Evolutionary conservation across 164 flowering plant species (phyloP), one percentile per base, ranked within the genome.

Genomic region (Saururus chinensis): DNA sequence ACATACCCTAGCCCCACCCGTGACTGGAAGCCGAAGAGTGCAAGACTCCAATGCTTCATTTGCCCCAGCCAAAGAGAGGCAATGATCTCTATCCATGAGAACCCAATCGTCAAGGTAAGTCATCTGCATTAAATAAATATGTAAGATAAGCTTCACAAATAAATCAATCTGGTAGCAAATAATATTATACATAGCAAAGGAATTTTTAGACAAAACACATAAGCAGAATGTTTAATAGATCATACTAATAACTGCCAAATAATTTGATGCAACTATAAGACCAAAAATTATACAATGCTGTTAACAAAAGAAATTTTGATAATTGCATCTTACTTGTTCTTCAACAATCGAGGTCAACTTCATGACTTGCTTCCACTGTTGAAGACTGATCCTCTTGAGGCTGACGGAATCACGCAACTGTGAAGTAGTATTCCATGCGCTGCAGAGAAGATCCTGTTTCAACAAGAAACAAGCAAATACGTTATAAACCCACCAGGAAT

Each of bases 1-100:
- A 58, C 81, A 64, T 83, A 90, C 99, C 84, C 74, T 85, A 71
- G 95, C 89, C 23, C 99, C 97, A 64, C 77, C 80, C 51, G 87
- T 80, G 40, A 90, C 78, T 21, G 99, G 97, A 74, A 93, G 81
- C 7, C 85, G 89, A 55, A 85, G 79, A 64, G 96, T 93, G 81
- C 91, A 81, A 52, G 92, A 82, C 68, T 84, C 86, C 62, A 93
- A 76, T 77, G 90, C 91, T 74, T 84, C 78, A 51, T 77, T 77
- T 23, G 80, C 82, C 52, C 80, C 87, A 51, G 81, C 71, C 66
- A 93, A 70, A 58, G 97, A 80, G 63, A 40, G 71, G 58, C 72
- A 70, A 76, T 93, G 97, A 57, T 88, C 95, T 71, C 71, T 75
- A 75, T 93, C 99, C 59, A 82, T 73, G 59, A 72, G 66, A 61